Conservation (phyloP, 495 filamentous ascomycete species). For the Aspergillus affinis region DNA sequence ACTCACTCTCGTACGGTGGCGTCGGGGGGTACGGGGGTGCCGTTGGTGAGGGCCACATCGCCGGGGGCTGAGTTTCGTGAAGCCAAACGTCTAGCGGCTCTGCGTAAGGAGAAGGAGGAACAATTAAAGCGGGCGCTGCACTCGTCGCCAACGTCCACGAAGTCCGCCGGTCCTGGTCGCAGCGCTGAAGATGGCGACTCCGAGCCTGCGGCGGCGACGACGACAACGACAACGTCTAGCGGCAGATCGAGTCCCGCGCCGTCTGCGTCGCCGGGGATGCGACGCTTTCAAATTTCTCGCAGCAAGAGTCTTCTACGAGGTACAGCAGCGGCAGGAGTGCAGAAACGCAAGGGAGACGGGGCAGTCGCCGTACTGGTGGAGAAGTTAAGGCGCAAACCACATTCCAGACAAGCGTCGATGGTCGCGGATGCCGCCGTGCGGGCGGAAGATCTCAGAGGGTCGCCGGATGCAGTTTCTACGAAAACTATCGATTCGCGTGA, state of each 20-base stretch:
- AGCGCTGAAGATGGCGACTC: neutral
- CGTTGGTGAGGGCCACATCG: constrained; percentile 43
- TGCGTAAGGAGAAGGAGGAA: constrained; percentile 33
- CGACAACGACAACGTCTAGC: constrained; percentile 13
- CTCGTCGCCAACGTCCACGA: constrained; percentile 15
- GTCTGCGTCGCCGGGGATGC: constrained; percentile 26
- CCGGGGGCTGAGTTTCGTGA: constrained; percentile 48
- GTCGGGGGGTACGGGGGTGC: constrained; percentile 26
- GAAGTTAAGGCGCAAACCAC: constrained; percentile 37
- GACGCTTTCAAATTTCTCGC: constrained; percentile 46
- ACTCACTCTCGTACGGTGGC: constrained; percentile 8
- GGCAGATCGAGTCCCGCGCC: constrained; percentile 16
- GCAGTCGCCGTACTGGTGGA: constrained; percentile 45
- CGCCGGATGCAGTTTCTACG: neutral
- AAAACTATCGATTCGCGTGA: neutral
- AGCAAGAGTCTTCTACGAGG: constrained; percentile 25
- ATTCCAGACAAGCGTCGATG: constrained; percentile 43
- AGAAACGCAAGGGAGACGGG: constrained; percentile 37
- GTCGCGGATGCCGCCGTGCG: constrained; percentile 34
- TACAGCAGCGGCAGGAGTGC: constrained; percentile 30
- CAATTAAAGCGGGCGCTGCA: constrained; percentile 29
- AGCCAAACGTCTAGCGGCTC: constrained; percentile 32
- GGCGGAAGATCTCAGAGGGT: constrained; percentile 10
- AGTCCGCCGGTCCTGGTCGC: neutral
- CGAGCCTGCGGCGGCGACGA: constrained; percentile 4